Evolutionary conservation across 768 basidiomycete genomes (phyloP), one percentile per base, ranked within the genome.

Genomic region (Lactarius evosmus): DNA sequence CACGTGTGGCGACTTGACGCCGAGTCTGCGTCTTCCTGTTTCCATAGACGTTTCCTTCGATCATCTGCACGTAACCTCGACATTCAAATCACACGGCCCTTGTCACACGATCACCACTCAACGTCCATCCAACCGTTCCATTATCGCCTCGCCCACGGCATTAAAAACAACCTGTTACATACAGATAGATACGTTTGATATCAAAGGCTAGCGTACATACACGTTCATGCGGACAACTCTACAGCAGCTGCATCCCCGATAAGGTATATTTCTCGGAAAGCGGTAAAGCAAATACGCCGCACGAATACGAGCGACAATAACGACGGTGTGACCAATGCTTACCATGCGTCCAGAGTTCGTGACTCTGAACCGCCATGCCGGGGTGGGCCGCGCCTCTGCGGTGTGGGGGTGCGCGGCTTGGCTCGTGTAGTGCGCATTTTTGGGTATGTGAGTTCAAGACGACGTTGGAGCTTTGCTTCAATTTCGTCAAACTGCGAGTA

Each of bases 401-500:
- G 63, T 61, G 63, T 65, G 30, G 63, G 59, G n/a, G 63, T 60
- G 19, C 63, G 63, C 22, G 59, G 54, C 44, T 40, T 67, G 34
- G 62, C 59, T 52, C 66, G 66, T 19, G 60, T 2, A 16, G 64
- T 56, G 32, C 60, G 66, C 44, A 67, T 54, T 60, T 75, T 75
- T 17, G 89, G 89, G 68, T 89, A 89, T 74, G 83, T 82, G 69
- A 91, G 73, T 64, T 80, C 80, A 34, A 91, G 79, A 62, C 78
- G 79, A 65, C 80, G 81, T 63, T 81, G 81, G 62, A 85, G 83
- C 80, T 86, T 85, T 34, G 83, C 87, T 54, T 80, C 82, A 61
- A 91, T 81, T 70, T 91, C 88, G 69, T 88, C 86, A 63, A 89
- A 90, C 89, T 91, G 65, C 41, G 34, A 62, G 11, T 49, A 30